Conservation (phyloP, 2,329 filamentous ascomycete genomes). For the Plectosphaerella plurivora region DNA sequence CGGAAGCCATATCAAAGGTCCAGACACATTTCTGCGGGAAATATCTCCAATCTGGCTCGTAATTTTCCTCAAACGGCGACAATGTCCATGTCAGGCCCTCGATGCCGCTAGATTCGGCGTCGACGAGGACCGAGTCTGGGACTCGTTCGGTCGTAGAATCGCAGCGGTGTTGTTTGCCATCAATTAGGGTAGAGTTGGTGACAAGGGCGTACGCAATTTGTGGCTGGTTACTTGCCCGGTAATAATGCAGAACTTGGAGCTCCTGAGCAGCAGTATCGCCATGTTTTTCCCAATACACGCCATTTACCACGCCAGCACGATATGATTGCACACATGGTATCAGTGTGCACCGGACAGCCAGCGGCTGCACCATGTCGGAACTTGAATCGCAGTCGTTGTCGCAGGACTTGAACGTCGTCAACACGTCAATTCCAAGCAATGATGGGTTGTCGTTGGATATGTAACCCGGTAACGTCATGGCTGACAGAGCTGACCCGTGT, state of each 20-base stretch:
- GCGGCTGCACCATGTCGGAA: no score
- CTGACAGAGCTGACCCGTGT: background rate
- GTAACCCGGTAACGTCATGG: background rate
- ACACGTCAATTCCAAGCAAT: background rate
- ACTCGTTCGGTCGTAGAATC: background rate
- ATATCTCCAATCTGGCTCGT: background rate
- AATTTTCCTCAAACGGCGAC: background rate
- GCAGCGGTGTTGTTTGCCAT: background rate
- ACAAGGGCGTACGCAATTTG: background rate
- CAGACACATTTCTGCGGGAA: background rate
- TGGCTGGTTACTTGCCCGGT: background rate
- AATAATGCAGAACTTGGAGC: background rate
- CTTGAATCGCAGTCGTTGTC: background rate
- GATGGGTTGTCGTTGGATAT: background rate
- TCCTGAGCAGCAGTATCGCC: background rate
- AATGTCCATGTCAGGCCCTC: background rate
- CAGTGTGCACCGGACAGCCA: background rate
- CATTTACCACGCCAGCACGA: background rate
- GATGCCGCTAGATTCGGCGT: background rate
- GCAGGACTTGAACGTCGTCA: background rate
- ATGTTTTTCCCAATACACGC: background rate
- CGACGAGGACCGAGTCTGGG: background rate
- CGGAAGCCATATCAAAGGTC: background rate
- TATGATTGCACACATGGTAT: background rate
- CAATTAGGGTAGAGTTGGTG: background rate